These are phyloP conservation scores for Puccinia triticina DNA, from an alignment of 1,284 basidiomycete genomes.

Conservation along the genomic window DNA sequence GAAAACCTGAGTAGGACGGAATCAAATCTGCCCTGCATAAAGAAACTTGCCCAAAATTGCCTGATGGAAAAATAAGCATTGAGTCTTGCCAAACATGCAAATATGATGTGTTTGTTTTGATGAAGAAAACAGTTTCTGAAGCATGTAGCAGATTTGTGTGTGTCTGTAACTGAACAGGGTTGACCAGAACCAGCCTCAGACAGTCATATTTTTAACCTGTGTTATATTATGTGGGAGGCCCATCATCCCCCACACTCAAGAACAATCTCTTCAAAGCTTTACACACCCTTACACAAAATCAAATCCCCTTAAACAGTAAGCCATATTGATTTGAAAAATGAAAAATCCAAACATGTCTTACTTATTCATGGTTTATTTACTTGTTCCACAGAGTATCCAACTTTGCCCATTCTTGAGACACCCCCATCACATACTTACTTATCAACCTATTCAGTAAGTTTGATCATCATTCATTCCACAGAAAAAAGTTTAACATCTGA, in stretches of 20 bases:
- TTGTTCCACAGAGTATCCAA: neutral
- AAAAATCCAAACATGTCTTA: neutral
- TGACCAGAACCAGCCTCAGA: neutral
- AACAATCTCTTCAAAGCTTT: neutral
- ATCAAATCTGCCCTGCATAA: too few relatives aligned
- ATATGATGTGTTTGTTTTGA: too few relatives aligned
- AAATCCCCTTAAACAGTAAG: neutral
- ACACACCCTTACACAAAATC: neutral
- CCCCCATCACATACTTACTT: neutral
- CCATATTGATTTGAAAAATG: neutral
- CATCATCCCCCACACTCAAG: neutral
- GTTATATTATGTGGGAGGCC: conserved; percentile 1
- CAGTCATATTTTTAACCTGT: neutral
- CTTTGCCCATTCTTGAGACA: neutral
- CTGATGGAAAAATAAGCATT: too few relatives aligned
- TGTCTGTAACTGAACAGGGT: neutral
- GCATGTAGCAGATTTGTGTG: neutral
- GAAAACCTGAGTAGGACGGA: too few relatives aligned
- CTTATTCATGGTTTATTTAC: too few relatives aligned
- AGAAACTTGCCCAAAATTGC: too few relatives aligned
- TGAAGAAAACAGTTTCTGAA: neutral
- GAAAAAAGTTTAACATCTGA: too few relatives aligned
- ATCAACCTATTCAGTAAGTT: neutral
- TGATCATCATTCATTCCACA: too few relatives aligned
- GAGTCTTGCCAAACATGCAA: neutral